phyloP scores from a whole-genome alignment of 2,329 filamentous ascomycete species.

The Fusarium tricinctum region DNA sequence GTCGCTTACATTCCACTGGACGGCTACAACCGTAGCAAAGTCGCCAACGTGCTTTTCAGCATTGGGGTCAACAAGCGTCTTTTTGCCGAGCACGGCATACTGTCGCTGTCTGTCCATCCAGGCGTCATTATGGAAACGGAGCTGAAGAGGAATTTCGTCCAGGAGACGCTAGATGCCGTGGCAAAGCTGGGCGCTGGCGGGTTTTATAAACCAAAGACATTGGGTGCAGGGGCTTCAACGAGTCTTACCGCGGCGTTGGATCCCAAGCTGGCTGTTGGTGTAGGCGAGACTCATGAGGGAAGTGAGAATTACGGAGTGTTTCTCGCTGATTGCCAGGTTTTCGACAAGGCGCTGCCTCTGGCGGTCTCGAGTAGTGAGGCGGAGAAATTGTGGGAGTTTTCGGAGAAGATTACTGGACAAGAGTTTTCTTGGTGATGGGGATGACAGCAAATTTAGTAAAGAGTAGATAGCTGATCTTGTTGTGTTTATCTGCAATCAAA shows the following conservation, averaged over 20 bases:
- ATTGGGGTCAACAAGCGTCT: constrained; percentile 18
- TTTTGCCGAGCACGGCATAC: constrained; percentile 1
- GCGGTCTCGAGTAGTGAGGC: constrained; percentile 20
- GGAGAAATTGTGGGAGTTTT: constrained; percentile 21
- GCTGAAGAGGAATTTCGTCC: background rate
- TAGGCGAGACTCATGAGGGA: constrained; percentile 5
- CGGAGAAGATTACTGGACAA: constrained; percentile 4
- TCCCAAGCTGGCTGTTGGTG: background rate
- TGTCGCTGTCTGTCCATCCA: constrained; percentile 1
- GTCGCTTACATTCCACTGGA: background rate
- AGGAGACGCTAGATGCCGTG: background rate
- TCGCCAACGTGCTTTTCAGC: constrained; percentile 20
- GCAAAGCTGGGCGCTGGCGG: background rate
- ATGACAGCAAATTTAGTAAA: too few species aligned
- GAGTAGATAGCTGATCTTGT: too few species aligned
- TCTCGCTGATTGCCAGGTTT: constrained; percentile 14
- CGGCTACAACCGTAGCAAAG: constrained; percentile 16
- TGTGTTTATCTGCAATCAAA: background rate
- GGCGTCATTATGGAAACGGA: constrained; percentile 13
- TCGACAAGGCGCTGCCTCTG: background rate
- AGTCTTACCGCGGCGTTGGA: constrained; percentile 19
- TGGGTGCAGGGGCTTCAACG: constrained; percentile 11
- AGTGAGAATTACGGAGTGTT: constrained; percentile 11
- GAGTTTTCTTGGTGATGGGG: constrained; percentile 5
- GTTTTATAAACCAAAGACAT: background rate